A percentile compares a stretch with the other conserved stretches of the same genome.
These are phyloP conservation scores for Gonium pectorale DNA, from an alignment of 139 green algal genomes.

Conservation along the genomic window DNA sequence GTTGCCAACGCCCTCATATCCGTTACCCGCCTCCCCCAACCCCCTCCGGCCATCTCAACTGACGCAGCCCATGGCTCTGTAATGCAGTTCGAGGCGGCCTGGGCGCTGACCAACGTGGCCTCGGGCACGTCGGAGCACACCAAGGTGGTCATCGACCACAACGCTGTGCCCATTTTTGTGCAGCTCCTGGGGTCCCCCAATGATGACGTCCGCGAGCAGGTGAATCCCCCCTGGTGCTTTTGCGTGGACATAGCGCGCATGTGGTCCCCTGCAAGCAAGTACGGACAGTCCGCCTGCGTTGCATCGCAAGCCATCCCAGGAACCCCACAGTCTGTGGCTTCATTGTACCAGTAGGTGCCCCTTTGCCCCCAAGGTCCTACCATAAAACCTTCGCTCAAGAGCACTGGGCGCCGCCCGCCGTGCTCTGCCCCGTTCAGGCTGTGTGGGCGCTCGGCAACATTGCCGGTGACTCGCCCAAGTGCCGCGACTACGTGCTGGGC, in stretches of 20 bases:
- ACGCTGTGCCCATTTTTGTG: conserved; percentile 98
- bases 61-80: neutral
- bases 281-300: no score
- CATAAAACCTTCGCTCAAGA: no score
- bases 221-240: no score
- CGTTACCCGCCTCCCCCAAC: no score
- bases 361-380: no score
- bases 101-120: conserved; percentile 99
- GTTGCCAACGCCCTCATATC: no score
- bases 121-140: conserved; percentile 98
- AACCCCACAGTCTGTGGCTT: no score
- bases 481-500: conserved; percentile 94
- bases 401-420: no score
- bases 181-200: conserved; percentile 90
- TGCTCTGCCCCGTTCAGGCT: conserved; percentile 72
- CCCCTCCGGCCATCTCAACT: neutral
- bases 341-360: no score
- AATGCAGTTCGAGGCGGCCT: conserved; percentile 95
- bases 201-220: conserved; percentile 98
- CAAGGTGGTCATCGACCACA: conserved; percentile 96
- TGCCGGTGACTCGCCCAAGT: conserved; percentile 92
- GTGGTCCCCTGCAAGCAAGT: no score
- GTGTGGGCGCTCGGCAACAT: conserved; percentile 99
- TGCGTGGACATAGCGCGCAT: no score
- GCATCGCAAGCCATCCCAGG: no score